Percentiles rank a stretch among this genome's conserved stretches.
Evolutionary conservation across 306 rosid genomes (phyloP).

Genomic region (Phaseolus lunatus): DNA sequence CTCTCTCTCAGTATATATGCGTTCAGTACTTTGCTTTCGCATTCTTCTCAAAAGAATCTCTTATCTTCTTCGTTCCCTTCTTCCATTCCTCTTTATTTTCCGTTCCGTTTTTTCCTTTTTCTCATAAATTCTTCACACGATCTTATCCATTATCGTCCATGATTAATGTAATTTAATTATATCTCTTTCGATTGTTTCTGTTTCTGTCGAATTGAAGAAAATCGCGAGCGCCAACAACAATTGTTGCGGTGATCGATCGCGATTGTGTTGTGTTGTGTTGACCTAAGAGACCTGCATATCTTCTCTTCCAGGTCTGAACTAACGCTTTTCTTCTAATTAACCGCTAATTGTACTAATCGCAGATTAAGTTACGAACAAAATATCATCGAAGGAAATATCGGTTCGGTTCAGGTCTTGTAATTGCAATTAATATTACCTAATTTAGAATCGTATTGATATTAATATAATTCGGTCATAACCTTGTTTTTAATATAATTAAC

Average conservation of each 20-base stretch:
- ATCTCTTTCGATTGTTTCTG: neutral
- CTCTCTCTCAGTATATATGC: neutral
- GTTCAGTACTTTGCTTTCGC: neutral
- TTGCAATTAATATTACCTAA: neutral
- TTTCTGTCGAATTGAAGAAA: slow-evolving; percentile 16
- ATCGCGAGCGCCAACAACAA: neutral
- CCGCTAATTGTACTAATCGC: neutral
- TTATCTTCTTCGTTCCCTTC: slow-evolving; percentile 55
- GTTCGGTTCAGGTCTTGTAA: neutral
- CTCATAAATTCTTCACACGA: neutral
- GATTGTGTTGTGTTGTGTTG: slow-evolving; percentile 12
- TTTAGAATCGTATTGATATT: neutral
- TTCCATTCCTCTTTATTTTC: slow-evolving; percentile 36
- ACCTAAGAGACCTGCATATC: slow-evolving; percentile 25
- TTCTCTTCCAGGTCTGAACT: slow-evolving; percentile 33
- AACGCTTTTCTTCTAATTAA: neutral
- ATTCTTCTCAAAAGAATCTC: slow-evolving; percentile 47
- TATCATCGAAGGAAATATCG: neutral
- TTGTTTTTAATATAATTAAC: neutral
- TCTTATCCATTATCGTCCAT: neutral
- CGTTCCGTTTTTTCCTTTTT: neutral
- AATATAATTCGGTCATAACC: neutral
- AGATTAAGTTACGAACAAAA: neutral
- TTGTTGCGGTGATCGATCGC: neutral
- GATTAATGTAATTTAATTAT: too few species aligned